Base-by-base conservation (phyloP, 1,284 basidiomycete genomes). In the Cryptococcus sp. region DNA sequence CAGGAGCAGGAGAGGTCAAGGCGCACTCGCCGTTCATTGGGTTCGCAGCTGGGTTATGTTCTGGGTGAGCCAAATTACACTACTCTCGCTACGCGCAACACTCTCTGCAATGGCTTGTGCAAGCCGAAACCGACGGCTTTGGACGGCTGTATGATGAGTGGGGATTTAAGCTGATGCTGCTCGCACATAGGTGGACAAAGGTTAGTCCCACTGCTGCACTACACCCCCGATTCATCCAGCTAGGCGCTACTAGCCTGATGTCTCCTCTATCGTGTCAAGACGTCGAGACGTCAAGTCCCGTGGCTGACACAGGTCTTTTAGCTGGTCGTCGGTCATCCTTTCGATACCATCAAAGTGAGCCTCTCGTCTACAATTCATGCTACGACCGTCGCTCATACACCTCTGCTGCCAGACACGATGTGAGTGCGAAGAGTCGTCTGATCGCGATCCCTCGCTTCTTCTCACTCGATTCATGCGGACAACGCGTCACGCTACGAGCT, bases 281-380 rank as follows among this genome's bases (percentile, higher is more conserved):
- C 67, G 27, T 71, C 65, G 67, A 71, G 67, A 71, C 59, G 66
- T 68, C 47, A 27, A 25, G 25, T 3, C 25, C 25, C 25, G 25
- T 25, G 22, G 52, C 22, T 22, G 20, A 35, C 19, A 25, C 15
- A 3, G 5, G 42, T 52, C 5, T 52, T n/a, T 3, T 27, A 57
- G 42, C 54, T 74, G 55, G 55, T 63, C 13, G 64, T 69, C n/a
- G 76, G 75, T 6, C 77, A 78, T 59, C 77, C 77, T 3, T 77
- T 77, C 50, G 75, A 77, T 57, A 76, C 75, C 2, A 69, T 76
- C 60, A 77, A 77, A 58, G 71, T 73, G 47, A 61, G 73, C 53
- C 13, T 25, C 3, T 25, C 25, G 25, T 35, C 30, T 35, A 8
- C 13, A 2, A 35, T 13, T 10, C 2, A 35, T 35, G 30, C 13